A percentile compares a stretch with the other conserved stretches of the same genome.
Evolutionary conservation across 495 filamentous ascomycete genomes (phyloP).

Genomic region (Corynascus novoguineensis): DNA sequence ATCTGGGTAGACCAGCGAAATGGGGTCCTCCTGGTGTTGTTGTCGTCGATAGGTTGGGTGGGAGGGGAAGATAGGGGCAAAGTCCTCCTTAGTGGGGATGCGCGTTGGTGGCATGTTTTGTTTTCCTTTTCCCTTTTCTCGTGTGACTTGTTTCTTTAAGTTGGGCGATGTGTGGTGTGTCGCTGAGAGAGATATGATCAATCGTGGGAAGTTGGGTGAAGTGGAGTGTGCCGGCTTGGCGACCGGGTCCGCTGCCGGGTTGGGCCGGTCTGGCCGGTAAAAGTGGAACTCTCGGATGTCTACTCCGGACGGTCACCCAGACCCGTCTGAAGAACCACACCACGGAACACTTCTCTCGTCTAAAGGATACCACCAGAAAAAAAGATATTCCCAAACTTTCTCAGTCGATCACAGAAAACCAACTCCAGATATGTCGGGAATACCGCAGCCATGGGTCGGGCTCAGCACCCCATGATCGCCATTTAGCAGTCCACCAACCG

Average conservation of each 20-base stretch:
- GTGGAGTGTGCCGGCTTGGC: neutral
- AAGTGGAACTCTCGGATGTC: no score
- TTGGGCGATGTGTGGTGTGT: neutral
- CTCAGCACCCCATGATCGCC: no score
- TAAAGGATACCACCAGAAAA: no score
- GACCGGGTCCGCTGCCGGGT: neutral
- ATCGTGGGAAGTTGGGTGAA: neutral
- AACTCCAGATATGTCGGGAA: no score
- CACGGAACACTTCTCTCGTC: no score
- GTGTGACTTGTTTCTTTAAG: neutral
- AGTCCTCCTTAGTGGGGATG: constrained; percentile 36
- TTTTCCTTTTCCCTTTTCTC: neutral
- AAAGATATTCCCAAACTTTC: no score
- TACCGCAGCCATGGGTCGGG: no score
- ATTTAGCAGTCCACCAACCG: no score
- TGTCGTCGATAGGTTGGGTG: constrained; percentile 23
- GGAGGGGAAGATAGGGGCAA: constrained; percentile 25
- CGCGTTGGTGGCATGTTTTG: constrained; percentile 28
- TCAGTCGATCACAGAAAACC: no score
- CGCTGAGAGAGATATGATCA: neutral
- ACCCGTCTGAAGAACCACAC: no score
- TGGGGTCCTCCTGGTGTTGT: constrained; percentile 9
- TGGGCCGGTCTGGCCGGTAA: neutral
- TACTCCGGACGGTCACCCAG: no score
- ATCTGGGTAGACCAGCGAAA: constrained; percentile 32